Percentiles rank a stretch among this genome's conserved stretches.
phyloP scores from a whole-genome alignment of 2,329 filamentous ascomycete genomes.

The Triangularia setosa region DNA sequence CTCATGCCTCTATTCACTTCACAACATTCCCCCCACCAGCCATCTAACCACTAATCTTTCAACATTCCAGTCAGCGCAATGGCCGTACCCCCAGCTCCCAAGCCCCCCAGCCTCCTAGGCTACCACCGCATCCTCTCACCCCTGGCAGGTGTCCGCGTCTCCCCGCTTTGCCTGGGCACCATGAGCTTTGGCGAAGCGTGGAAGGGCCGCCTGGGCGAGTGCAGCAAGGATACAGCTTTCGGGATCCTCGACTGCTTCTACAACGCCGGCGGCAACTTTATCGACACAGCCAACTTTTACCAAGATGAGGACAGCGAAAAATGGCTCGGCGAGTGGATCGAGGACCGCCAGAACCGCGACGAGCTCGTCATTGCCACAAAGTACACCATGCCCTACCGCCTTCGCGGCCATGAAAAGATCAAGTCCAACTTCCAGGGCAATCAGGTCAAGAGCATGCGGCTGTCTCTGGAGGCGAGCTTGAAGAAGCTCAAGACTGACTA shows the following conservation, averaged over 20 bases:
- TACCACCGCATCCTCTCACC: slow-evolving; percentile 49
- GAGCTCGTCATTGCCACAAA: slow-evolving; percentile 70
- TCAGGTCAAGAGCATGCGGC: slow-evolving; percentile 56
- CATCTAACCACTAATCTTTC: neutral
- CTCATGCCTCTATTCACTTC: too few species aligned
- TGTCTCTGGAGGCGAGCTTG: slow-evolving; percentile 53
- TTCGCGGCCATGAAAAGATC: slow-evolving; percentile 35
- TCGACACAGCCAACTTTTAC: slow-evolving; percentile 69
- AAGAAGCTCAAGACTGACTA: slow-evolving; percentile 63
- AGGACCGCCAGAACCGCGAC: slow-evolving; percentile 57
- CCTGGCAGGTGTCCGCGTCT: slow-evolving; percentile 48
- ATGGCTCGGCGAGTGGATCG: slow-evolving; percentile 70
- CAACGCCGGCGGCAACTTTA: slow-evolving; percentile 57
- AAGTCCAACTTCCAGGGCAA: slow-evolving; percentile 56
- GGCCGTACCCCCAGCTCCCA: neutral
- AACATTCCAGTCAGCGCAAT: neutral
- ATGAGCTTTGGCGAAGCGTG: slow-evolving; percentile 40
- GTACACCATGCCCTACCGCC: slow-evolving; percentile 56
- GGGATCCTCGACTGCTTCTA: slow-evolving; percentile 26
- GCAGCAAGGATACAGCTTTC: slow-evolving; percentile 27
- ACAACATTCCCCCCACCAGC: too few species aligned
- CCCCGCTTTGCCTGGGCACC: slow-evolving; percentile 49
- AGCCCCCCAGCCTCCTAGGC: slow-evolving; percentile 44
- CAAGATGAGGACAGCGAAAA: slow-evolving; percentile 58
- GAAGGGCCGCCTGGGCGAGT: slow-evolving; percentile 21